phyloP scores from a whole-genome alignment of 768 basidiomycete genomes.

The Rossbeevera mucosa region DNA sequence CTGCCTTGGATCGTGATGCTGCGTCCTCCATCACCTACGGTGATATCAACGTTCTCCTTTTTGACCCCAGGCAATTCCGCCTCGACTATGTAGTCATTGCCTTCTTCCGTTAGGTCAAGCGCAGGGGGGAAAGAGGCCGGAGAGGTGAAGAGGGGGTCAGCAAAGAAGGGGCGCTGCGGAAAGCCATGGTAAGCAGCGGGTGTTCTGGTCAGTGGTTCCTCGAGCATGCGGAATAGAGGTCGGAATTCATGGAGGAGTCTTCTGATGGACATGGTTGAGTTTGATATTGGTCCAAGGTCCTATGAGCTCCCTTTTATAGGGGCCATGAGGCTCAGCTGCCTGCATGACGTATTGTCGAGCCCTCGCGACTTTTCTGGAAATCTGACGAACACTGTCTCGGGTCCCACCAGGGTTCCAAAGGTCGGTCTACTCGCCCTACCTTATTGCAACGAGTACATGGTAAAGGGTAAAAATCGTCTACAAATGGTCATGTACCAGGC shows the following conservation, averaged over 20 bases:
- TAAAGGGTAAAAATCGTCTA: neutral
- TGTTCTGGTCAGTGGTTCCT: conserved; percentile 55
- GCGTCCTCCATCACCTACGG: conserved; percentile 64
- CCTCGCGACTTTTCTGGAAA: conserved; percentile 17
- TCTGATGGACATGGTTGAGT: conserved; percentile 53
- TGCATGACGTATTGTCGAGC: conserved; percentile 7
- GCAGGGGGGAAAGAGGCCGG: conserved; percentile 43
- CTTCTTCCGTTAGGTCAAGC: conserved; percentile 65
- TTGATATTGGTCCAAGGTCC: neutral
- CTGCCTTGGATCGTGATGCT: conserved; percentile 73
- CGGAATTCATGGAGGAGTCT: conserved; percentile 68
- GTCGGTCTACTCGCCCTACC: neutral
- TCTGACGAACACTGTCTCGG: conserved; percentile 8
- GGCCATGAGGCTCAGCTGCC: neutral
- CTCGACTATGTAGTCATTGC: conserved; percentile 61
- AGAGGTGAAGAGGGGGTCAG: conserved; percentile 47
- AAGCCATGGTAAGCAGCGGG: conserved; percentile 20
- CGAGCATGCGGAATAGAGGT: conserved; percentile 71
- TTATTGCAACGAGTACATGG: neutral
- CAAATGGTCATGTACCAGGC: conserved; percentile 39
- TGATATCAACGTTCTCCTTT: conserved; percentile 70
- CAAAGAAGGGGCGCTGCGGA: conserved; percentile 37
- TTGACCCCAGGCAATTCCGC: conserved; percentile 77
- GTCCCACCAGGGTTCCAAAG: conserved; percentile 5
- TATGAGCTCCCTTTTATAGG: conserved; percentile 9